Base-by-base conservation (phyloP, 2,329 filamentous ascomycete species). In the Clathrospora elynae region DNA sequence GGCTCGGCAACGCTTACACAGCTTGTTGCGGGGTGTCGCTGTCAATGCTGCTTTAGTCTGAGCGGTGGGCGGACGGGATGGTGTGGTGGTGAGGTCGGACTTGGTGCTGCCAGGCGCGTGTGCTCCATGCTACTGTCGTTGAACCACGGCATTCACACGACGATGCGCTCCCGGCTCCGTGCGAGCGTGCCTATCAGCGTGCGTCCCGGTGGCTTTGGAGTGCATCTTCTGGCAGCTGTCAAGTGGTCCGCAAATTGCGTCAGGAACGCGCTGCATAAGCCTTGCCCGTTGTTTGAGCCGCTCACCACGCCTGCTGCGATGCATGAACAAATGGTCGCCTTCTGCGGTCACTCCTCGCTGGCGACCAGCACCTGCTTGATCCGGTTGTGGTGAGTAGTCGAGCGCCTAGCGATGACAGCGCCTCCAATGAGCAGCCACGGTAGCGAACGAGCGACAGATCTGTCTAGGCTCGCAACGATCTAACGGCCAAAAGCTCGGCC, bases 261-360 rank as follows among this genome's bases (percentile, higher is more conserved):
- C 68, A 71, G 68, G 68, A 68, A 71, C 67, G 61, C 61, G 60
- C 53, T 64, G 62, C 64, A 64, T 66, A 66, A 71, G 68, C 68
- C 67, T 68, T 68, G 66, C 53, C 53, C 35, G 41, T 50, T 46
- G 51, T 53, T 61, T 62, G 62, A 68, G 64, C 66, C 66, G 65
- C 66, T 59, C 56, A 64, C 59, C 34, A 59, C 61, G 61, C 58
- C 53, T 53, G 37, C 49, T 53, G 48, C 52, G 57, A 54, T 61
- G 65, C 65, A 68, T 68, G 59, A 65, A 61, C 39, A 57, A 46
- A 42, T 53, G 47, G 48, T 49, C 46, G 29, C 45, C 39, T 52
- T 54, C 52, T 49, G 57, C 53, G 55, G 49, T 58, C 49, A 49
- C 29, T 13, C 26, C 18, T 35, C 16, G 25, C 29, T 54, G 44